Evolutionary conservation across 495 filamentous ascomycete genomes (phyloP).

Genomic region (Tricharina praecox): DNA sequence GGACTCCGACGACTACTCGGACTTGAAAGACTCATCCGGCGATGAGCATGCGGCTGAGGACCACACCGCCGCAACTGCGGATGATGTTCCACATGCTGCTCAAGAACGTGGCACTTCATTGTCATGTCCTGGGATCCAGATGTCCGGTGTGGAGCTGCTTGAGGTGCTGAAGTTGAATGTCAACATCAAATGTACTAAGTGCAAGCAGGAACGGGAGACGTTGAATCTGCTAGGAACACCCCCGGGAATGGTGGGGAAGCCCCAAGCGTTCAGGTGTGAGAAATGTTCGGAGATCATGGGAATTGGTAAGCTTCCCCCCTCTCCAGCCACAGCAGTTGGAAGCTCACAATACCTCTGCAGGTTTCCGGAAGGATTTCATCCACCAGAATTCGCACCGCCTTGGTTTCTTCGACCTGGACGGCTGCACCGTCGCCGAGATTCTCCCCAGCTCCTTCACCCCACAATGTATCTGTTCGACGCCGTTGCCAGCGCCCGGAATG

Average conservation of each 20-base stretch:
- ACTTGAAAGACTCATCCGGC: constrained; percentile 34
- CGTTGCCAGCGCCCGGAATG: constrained; percentile 46
- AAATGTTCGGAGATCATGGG: constrained; percentile 58
- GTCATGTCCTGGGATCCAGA: constrained; percentile 65
- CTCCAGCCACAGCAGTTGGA: no score
- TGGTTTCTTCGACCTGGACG: constrained; percentile 63
- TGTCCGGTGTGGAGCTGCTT: constrained; percentile 66
- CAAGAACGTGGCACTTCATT: constrained; percentile 54
- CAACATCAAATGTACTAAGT: constrained; percentile 67
- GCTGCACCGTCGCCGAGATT: constrained; percentile 62
- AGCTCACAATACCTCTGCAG: constrained; percentile 22
- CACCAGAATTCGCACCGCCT: constrained; percentile 61
- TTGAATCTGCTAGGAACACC: constrained; percentile 40
- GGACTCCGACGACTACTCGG: constrained; percentile 30
- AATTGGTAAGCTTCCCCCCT: constrained; percentile 30
- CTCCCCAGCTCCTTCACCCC: constrained; percentile 54
- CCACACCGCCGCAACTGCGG: constrained; percentile 21
- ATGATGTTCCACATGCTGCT: constrained; percentile 21
- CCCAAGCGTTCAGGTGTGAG: constrained; percentile 41
- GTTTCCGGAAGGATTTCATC: constrained; percentile 57
- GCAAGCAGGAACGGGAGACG: constrained; percentile 60
- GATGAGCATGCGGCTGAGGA: constrained; percentile 31
- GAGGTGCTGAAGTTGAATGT: constrained; percentile 53
- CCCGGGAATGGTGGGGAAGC: constrained; percentile 22
- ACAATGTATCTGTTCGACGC: constrained; percentile 67